Evolutionary conservation across 73 alveolate species (phyloP), one percentile per base, ranked within the genome.

Genomic region (Tetrahymena elliotti): DNA sequence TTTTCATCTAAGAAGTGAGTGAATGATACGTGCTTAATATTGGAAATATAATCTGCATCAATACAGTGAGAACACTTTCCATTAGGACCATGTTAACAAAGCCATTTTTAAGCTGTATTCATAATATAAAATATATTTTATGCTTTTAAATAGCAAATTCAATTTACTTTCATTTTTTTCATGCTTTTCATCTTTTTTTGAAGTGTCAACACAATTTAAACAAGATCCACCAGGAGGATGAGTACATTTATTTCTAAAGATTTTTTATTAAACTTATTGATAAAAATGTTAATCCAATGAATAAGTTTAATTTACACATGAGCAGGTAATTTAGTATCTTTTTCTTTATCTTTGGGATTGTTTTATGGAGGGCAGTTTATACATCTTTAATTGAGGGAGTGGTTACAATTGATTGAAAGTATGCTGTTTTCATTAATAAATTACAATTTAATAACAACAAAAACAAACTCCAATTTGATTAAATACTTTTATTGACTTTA

Each of bases 11-110:
- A 93, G 96, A 83, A 98, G 95, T 98, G 98, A 96, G 98, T 99
- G 97, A 98, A 99, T 33, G 99, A 96, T 93, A 96, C 98, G 98
- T 99, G 99, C 96, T 99, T 98, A 7, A 99, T 99, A 95, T 98
- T 95, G 68, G 98, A 97, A 38, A 97, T 96, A 83, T 96, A 94
- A 40, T 97, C 96, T 94, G 98, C 97, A 34, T 97, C 99, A 95
- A 99, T 93, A 84, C 99, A 99, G 95, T 99, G 96, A 33, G 99
- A 94, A 92, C 99, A 99, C 96, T 98, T 99, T 33, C 97, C 98
- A 38, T 96, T 97, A 7, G 99, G 98, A 0, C 98, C 99, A 95
- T 98, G 99, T 15, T 93, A 93, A 94, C 99, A 98, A 33, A 97
- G 97, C 54, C 96, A 93, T 38, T 93, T 68, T 68, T 68, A 68